These are phyloP conservation scores for Termitomyces sp. DNA, from an alignment of 768 basidiomycete species.

Conservation along the genomic window DNA sequence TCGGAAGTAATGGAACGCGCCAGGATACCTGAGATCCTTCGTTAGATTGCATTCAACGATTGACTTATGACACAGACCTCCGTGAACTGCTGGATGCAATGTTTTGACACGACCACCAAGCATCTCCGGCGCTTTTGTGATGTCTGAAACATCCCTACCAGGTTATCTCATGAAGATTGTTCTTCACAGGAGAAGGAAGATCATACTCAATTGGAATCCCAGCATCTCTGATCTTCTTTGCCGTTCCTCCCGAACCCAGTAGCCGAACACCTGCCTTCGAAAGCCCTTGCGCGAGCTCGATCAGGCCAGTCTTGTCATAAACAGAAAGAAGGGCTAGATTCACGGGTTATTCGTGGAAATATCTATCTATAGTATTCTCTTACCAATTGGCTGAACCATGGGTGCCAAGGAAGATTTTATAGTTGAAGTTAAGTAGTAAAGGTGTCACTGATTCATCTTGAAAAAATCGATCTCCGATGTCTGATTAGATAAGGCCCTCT, in stretches of 20 bases:
- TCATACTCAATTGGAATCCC: conserved; percentile 87
- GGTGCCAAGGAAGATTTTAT: not conserved
- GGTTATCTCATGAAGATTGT: conserved; percentile 2
- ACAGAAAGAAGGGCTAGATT: conserved; percentile 83
- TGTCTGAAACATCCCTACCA: conserved; percentile 89
- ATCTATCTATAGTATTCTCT: not conserved
- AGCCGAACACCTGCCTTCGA: conserved; percentile 79
- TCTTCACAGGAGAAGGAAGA: not conserved
- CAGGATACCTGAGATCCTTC: conserved; percentile 70
- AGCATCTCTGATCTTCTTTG: conserved; percentile 94
- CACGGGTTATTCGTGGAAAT: not conserved
- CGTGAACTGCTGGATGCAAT: conserved; percentile 95
- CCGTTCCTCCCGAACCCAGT: conserved; percentile 94
- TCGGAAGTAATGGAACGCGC: conserved; percentile 91
- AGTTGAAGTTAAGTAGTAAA: not conserved
- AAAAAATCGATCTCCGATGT: not conserved
- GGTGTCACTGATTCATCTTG: not conserved
- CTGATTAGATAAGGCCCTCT: conserved; percentile 9
- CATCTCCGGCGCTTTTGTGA: conserved; percentile 99
- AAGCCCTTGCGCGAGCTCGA: conserved; percentile 88
- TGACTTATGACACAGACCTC: conserved; percentile 51
- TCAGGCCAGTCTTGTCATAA: conserved; percentile 89
- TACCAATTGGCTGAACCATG: conserved; percentile 19
- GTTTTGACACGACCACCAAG: conserved; percentile 98
- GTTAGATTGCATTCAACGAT: conserved; percentile 8